These are phyloP conservation scores for Leucosporidium yakuticum DNA, from an alignment of 768 basidiomycete genomes.

Conservation along the genomic window DNA sequence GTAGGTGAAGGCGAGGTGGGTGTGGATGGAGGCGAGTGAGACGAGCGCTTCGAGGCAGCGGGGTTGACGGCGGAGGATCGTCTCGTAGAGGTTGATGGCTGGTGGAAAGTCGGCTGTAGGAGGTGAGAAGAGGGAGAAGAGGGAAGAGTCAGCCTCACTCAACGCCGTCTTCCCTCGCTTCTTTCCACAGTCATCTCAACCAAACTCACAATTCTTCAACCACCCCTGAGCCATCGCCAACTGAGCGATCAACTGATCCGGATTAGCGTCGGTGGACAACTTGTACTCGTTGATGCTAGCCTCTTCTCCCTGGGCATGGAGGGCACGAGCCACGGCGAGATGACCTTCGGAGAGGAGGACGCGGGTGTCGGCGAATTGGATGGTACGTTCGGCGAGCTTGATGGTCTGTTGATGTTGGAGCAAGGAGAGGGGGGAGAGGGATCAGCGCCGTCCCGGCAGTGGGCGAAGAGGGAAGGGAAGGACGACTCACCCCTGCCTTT, in stretches of 20 bases:
- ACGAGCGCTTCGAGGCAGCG: slow-evolving; percentile 72
- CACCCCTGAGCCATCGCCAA: slow-evolving; percentile 50
- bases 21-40: slow-evolving; percentile 83
- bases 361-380: slow-evolving; percentile 87
- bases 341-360: slow-evolving; percentile 80
- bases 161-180: too few relatives aligned
- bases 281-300: slow-evolving; percentile 32
- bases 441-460: too few relatives aligned
- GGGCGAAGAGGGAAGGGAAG: background rate
- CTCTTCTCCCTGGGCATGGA: slow-evolving; percentile 63
- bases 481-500: slow-evolving; percentile 52
- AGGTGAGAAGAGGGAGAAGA: background rate
- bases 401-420: slow-evolving; percentile 55
- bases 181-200: too few relatives aligned
- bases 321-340: slow-evolving; percentile 70
- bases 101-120: slow-evolving; percentile 69
- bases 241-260: slow-evolving; percentile 63
- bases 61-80: slow-evolving; percentile 55
- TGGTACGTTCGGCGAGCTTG: slow-evolving; percentile 87
- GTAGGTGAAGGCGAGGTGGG: slow-evolving; percentile 60
- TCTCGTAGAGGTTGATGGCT: slow-evolving; percentile 79
- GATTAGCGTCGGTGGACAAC: slow-evolving; percentile 50
- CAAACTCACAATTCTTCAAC: background rate
- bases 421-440: background rate
- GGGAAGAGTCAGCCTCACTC: background rate